phyloP scores from a whole-genome alignment of 2,329 filamentous ascomycete species.

The Phyllosticta ampelicida region DNA sequence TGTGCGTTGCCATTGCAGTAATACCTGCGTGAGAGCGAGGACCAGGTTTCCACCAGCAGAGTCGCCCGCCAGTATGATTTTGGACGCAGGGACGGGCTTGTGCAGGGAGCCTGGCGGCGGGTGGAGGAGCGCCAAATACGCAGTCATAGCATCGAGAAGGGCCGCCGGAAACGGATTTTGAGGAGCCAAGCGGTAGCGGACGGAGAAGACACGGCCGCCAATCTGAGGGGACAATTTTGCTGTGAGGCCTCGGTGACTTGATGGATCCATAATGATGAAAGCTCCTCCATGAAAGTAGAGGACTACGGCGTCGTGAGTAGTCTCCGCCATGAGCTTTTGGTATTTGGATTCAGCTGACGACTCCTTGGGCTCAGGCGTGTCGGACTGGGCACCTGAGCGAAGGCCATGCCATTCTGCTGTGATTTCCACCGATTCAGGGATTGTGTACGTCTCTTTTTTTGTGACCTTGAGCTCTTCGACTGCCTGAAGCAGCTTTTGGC shows the following conservation, averaged over 20 bases:
- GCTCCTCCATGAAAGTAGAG: conserved; percentile 70
- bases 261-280: conserved; percentile 61
- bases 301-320: conserved; percentile 50
- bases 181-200: conserved; percentile 65
- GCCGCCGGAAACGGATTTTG: conserved; percentile 66
- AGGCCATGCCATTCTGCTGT: conserved; percentile 71
- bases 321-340: conserved; percentile 55
- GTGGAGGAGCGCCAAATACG: conserved; percentile 63
- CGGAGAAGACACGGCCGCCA: conserved; percentile 57
- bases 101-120: conserved; percentile 60
- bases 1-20: conserved; percentile 50
- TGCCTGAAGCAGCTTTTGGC: conserved; percentile 47
- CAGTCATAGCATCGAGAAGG: conserved; percentile 59
- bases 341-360: conserved; percentile 57
- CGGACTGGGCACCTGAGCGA: conserved; percentile 42
- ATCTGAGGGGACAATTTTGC: conserved; percentile 55
- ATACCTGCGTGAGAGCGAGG: conserved; percentile 54
- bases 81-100: conserved; percentile 48
- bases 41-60: conserved; percentile 64
- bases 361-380: conserved; percentile 39
- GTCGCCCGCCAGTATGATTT: conserved; percentile 65
- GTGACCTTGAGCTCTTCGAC: conserved; percentile 45
- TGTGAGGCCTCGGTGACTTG: conserved; percentile 49
- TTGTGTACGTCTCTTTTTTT: conserved; percentile 25
- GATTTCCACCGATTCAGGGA: conserved; percentile 46